phyloP scores from a whole-genome alignment of 345 rosid species.

The Angophora floribunda region DNA sequence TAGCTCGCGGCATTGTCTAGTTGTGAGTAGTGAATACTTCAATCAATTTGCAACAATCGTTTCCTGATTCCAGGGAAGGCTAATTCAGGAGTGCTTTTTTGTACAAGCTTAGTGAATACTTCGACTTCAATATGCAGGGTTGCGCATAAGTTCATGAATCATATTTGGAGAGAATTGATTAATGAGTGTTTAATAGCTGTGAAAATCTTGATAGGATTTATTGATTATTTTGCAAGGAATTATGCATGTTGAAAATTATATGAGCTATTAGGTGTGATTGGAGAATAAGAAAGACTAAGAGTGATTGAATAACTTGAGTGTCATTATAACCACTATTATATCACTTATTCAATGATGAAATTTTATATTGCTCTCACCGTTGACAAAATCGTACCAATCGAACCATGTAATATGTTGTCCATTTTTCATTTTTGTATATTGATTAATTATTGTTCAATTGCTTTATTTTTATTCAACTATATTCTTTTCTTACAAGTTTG shows the following conservation, averaged over 20 bases:
- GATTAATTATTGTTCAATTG: background rate
- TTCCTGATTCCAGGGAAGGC: background rate
- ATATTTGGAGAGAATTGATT: background rate
- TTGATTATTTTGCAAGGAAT: background rate
- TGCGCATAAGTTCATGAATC: background rate
- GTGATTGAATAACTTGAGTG: background rate
- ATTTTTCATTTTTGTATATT: background rate
- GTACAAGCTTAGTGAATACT: background rate
- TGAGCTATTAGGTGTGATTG: background rate
- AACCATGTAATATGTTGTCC: background rate
- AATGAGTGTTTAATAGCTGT: background rate
- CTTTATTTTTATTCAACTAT: too few relatives aligned
- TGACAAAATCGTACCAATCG: background rate
- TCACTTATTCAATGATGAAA: background rate
- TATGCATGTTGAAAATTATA: background rate
- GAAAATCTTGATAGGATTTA: background rate
- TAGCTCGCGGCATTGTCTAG: too few relatives aligned
- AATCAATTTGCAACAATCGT: too few relatives aligned
- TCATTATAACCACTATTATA: rapidly evolving
- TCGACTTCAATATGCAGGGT: background rate
- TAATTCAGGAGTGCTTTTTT: background rate
- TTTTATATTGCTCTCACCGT: background rate
- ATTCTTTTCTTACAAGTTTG: too few relatives aligned
- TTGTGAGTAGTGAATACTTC: too few relatives aligned
- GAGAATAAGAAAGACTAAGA: background rate